Evolutionary conservation across 441 rosid species (phyloP), one percentile per base, ranked within the genome.

Genomic region (Pelargonium cotyledonis): DNA sequence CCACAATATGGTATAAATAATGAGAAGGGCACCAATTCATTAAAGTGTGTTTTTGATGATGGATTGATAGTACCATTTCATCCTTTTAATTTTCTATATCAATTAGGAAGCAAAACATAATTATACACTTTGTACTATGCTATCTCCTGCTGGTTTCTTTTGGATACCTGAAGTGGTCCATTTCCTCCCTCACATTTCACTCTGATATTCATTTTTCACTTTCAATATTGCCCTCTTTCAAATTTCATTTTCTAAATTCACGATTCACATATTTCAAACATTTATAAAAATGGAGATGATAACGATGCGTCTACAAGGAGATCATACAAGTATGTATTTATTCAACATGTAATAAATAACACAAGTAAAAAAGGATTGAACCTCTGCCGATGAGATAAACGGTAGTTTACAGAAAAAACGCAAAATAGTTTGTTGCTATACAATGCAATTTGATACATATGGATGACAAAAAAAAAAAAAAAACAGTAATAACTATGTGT

Each of bases 101-200:
- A 53, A 53, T n/a, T 15, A 14, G 60, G 60, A 53, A 53, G 60
- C 60, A 53, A 53, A 53, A 53, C 60, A 15, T 53, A 53, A 15
- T 53, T 53, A 53, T 53, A 53, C 60, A 53, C 60, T 15, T 53
- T 53, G 60, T 53, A 53, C 60, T 15, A 12, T 5, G 21, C 60
- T 15, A 15, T 15, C 60, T 15, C 60, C 6, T 53, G 60, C 6
- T 53, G 16, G 60, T 53, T 53, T 53, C 60, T 16, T 53, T 53
- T 53, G 14, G 60, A 53, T 16, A 53, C 60, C 60, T 53, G 16
- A 53, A 53, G 60, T 53, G 60, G 60, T 53, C 60, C 60, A 53
- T 53, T 53, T 53, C 16, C 23, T 53, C 60, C 60, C 60, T 53
- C 60, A n/a, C 60, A 35, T 35, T 53, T 53, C 60, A 53, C 60